Evolutionary conservation across 805 yeast genomes (phyloP).

Genomic region (Helenozyma baotianmanensis): DNA sequence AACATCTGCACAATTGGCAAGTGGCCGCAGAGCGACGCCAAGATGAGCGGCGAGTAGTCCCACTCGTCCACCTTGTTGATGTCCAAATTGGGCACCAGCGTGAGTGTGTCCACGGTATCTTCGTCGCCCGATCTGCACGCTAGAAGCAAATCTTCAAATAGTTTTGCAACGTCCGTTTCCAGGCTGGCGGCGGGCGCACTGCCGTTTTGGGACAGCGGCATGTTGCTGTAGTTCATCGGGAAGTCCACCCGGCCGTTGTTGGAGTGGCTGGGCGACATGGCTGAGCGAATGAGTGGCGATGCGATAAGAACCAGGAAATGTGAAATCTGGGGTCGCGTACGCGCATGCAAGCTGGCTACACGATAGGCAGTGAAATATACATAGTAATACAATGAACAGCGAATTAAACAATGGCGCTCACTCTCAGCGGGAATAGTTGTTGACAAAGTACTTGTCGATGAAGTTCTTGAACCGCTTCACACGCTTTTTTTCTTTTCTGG

Average conservation of each 20-base stretch:
- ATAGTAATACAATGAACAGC: too few relatives aligned
- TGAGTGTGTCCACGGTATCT: constrained; percentile 55
- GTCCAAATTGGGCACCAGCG: constrained; percentile 37
- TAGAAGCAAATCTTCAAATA: constrained; percentile 47
- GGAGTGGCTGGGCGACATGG: too few relatives aligned
- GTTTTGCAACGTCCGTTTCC: too few relatives aligned
- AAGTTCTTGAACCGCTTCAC: constrained; percentile 13
- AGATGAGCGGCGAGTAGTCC: constrained; percentile 70
- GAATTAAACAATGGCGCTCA: neutral
- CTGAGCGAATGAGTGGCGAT: too few relatives aligned
- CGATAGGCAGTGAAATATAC: too few relatives aligned
- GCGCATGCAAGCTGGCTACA: too few relatives aligned
- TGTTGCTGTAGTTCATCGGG: too few relatives aligned
- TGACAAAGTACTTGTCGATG: constrained; percentile 30
- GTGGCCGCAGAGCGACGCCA: constrained; percentile 77
- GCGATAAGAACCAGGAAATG: too few relatives aligned
- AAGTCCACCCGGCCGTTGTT: too few relatives aligned
- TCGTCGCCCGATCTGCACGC: constrained; percentile 71
- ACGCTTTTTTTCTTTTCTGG: constrained; percentile 9
- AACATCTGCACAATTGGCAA: constrained; percentile 55
- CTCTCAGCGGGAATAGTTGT: constrained; percentile 18
- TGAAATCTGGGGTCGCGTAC: too few relatives aligned
- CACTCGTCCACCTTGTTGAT: constrained; percentile 59
- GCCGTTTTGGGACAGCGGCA: too few relatives aligned
- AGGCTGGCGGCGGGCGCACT: too few relatives aligned